phyloP scores from a whole-genome alignment of 257 asterid species.

The Echites panduratus region DNA sequence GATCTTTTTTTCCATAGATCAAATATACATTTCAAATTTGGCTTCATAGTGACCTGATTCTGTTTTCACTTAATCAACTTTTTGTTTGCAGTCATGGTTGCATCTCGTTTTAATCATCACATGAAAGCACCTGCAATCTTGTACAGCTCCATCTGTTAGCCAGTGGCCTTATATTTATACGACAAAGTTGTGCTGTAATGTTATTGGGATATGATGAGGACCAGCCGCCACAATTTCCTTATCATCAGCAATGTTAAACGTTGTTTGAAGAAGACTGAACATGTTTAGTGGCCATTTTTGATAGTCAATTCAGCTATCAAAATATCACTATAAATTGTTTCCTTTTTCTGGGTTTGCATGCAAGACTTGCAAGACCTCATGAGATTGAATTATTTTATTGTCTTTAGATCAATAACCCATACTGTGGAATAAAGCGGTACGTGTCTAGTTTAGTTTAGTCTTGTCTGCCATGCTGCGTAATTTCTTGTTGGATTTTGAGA shows the following conservation, averaged over 20 bases:
- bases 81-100: slow-evolving; percentile 7
- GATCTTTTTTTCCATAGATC: neutral
- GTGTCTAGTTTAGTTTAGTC: neutral
- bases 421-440: slow-evolving; percentile 1
- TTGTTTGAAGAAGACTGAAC: slow-evolving; percentile 5
- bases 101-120: neutral
- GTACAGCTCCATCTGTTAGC: neutral
- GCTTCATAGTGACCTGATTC: neutral
- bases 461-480: neutral
- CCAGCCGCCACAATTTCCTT: neutral
- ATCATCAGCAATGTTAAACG: slow-evolving; percentile 6
- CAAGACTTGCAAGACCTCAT: neutral
- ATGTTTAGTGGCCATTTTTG: slow-evolving; percentile 5
- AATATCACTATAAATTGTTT: neutral
- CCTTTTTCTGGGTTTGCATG: neutral
- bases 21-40: neutral
- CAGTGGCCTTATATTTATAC: neutral
- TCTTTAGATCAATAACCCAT: neutral
- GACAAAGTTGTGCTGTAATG: neutral
- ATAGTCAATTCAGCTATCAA: neutral
- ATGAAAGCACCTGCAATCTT: neutral
- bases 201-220: neutral
- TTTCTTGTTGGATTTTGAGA: neutral
- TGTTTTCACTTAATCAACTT: neutral
- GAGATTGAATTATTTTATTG: neutral